A percentile compares a stretch with the other conserved stretches of the same genome.
Conservation (phyloP, 345 rosid genomes). For the Eucalyptus coolabah region DNA sequence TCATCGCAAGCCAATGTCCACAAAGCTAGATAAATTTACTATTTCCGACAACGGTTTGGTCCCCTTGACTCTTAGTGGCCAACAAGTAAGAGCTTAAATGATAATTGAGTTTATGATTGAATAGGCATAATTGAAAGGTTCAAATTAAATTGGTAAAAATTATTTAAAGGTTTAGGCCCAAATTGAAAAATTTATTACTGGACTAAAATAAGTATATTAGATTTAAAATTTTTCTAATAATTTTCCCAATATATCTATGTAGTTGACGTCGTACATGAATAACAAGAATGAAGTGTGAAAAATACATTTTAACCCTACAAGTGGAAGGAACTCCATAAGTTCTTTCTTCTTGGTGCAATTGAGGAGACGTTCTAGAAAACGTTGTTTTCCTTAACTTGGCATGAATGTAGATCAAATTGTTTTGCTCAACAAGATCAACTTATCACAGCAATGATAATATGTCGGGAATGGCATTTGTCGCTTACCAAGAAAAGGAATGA, state of each 20-base stretch:
- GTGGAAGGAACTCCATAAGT: not conserved
- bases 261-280: not conserved
- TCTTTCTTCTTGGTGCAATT: not conserved
- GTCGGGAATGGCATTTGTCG: not conserved
- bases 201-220: too few relatives aligned
- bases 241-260: not conserved
- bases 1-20: not conserved
- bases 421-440: not conserved
- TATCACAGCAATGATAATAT: not conserved
- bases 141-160: not conserved
- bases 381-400: not conserved
- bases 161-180: too few relatives aligned
- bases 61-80: not conserved
- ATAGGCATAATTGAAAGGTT: too few relatives aligned
- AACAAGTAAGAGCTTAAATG: not conserved
- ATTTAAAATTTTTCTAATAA: too few relatives aligned
- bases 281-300: not conserved
- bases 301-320: not conserved
- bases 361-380: not conserved
- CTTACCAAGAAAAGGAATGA: not conserved
- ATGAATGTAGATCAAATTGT: not conserved
- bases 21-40: not conserved
- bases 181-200: too few relatives aligned
- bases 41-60: not conserved
- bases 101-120: not conserved